Percentiles rank a stretch among this genome's conserved stretches.
These are phyloP conservation scores for Cercospora canescens DNA, from an alignment of 2,329 filamentous ascomycete genomes.

Conservation along the genomic window DNA sequence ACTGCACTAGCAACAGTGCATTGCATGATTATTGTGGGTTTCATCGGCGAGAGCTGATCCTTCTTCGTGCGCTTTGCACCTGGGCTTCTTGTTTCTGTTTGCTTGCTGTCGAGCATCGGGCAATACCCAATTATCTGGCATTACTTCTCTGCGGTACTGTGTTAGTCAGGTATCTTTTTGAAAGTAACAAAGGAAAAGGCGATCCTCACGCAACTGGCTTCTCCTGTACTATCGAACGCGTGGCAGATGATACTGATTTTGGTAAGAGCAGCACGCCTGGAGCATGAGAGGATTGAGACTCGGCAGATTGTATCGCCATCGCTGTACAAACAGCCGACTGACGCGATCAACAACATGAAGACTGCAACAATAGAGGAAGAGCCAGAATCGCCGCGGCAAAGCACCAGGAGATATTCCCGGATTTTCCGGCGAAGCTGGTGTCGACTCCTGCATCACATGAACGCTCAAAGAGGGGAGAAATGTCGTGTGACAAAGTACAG, in stretches of 20 bases:
- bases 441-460: neutral
- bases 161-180: neutral
- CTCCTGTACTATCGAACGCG: neutral
- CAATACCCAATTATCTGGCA: neutral
- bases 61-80: neutral
- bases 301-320: too few relatives aligned
- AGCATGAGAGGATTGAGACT: too few relatives aligned
- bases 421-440: neutral
- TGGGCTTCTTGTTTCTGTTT: neutral
- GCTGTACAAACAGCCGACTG: too few relatives aligned
- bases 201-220: neutral
- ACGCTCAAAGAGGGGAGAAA: neutral
- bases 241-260: neutral
- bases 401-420: too few relatives aligned
- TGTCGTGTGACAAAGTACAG: too few relatives aligned
- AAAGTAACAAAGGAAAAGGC: neutral
- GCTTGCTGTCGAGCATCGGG: neutral
- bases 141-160: neutral
- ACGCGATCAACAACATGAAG: too few relatives aligned
- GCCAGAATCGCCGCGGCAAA: too few relatives aligned
- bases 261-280: too few relatives aligned
- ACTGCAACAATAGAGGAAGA: too few relatives aligned
- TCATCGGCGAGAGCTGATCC: neutral
- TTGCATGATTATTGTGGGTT: neutral
- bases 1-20: neutral